Percentiles rank a stretch among this genome's conserved stretches.
phyloP scores from a whole-genome alignment of 2,329 filamentous ascomycete genomes.

The Eurotiales sp. region DNA sequence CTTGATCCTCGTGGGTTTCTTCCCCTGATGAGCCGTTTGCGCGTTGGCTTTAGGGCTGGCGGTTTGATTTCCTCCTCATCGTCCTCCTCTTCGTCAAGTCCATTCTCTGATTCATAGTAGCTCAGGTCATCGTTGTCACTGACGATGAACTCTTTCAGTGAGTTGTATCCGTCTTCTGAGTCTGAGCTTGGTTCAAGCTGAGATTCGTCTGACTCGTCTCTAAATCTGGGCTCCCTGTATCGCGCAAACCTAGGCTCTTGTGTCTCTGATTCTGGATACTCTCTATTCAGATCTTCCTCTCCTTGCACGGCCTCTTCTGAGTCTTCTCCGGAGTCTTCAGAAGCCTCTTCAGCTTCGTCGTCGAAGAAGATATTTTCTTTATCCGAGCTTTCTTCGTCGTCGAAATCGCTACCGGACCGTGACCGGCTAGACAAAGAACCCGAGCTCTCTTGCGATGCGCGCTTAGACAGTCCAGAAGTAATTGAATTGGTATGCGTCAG shows the following conservation, averaged over 20 bases:
- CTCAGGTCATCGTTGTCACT: slow-evolving; percentile 38
- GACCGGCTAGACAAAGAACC: slow-evolving; percentile 19
- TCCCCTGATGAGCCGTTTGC: slow-evolving; percentile 34
- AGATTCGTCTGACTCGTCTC: slow-evolving; percentile 21
- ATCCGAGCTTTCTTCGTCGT: slow-evolving; percentile 18
- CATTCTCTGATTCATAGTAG: slow-evolving; percentile 28
- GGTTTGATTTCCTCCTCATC: slow-evolving; percentile 16
- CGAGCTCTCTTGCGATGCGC: slow-evolving; percentile 12
- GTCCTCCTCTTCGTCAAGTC: slow-evolving; percentile 15
- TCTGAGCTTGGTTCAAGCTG: slow-evolving; percentile 20
- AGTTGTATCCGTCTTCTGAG: slow-evolving; percentile 32
- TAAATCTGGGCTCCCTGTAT: slow-evolving; percentile 10
- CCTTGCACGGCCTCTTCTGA: slow-evolving; percentile 25
- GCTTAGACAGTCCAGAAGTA: slow-evolving; percentile 11
- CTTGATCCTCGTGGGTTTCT: slow-evolving; percentile 22
- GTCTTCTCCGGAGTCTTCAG: slow-evolving; percentile 21
- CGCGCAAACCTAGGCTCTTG: slow-evolving; percentile 7
- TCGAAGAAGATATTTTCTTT: slow-evolving; percentile 17
- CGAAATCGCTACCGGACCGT: slow-evolving; percentile 16
- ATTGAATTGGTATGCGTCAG: slow-evolving; percentile 15
- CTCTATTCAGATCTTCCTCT: slow-evolving; percentile 13
- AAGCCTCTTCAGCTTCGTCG: slow-evolving; percentile 15
- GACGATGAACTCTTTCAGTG: slow-evolving; percentile 40
- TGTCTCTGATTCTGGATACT: not conserved
- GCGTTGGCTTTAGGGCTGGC: slow-evolving; percentile 23